Base-by-base conservation (phyloP, 495 filamentous ascomycete genomes). In the Xeromyces bisporus region DNA sequence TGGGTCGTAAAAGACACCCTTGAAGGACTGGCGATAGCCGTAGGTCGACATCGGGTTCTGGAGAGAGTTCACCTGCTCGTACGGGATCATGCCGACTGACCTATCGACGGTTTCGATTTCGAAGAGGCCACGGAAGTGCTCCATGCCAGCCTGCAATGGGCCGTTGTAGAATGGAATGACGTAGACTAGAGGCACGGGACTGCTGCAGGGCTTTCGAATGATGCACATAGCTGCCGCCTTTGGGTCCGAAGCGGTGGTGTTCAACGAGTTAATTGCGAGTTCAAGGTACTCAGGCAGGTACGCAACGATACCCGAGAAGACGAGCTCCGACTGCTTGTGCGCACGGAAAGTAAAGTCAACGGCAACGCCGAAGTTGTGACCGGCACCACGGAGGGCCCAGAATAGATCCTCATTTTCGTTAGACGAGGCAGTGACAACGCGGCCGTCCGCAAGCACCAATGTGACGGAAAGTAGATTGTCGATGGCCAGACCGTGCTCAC, bases 161-260 rank as follows among this genome's bases (percentile, higher is more conserved):
- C 69, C 69, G 39, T 73, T 67, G 46, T 63, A 66, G 47, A 66
- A 69, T 15, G 60, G 42, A 5, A 55, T 44, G 1, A 54, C 41
- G 9, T 64, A 42, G 6, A 68, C 43, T 30, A 63, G 45, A 6
- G 58, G 48, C 0, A 41, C 46, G 6, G 48, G 44, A 0, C 41
- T 44, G 23, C 55, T 51, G 0, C 50, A 44, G 1, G 51, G 51
- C 6, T 51, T 51, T 1, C 62, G 50, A 15, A 52, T 41, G 18
- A 60, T 50, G 28, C 58, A 55, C 25, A 58, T 53, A 0, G 38
- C 57, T 27, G 43, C 65, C 10, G 40, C 57, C 9, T 35, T 52
- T 2, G 44, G 29, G 36, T 50, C 48, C 8, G 44, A 54, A 16
- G 23, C 42, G 25, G 41, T 51, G 11, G 40, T 23, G 40, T 73